These are phyloP conservation scores for Clonostachys sp. DNA, from an alignment of 2,329 filamentous ascomycete genomes.

Conservation along the genomic window DNA sequence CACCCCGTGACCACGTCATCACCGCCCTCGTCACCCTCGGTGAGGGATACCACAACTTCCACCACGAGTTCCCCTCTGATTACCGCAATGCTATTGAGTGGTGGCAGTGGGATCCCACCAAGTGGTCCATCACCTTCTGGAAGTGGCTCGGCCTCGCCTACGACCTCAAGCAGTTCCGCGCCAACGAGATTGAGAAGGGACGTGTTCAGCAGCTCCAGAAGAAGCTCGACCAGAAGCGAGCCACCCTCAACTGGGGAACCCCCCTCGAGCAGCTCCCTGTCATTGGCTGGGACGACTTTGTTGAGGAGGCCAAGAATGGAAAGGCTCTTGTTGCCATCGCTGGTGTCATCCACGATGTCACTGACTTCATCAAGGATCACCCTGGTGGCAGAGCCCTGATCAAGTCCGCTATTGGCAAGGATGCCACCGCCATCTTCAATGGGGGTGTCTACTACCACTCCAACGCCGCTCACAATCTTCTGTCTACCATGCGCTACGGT, in stretches of 20 bases:
- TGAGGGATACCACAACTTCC: conserved; percentile 93
- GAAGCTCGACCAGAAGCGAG: conserved; percentile 86
- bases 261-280: conserved; percentile 83
- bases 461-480: conserved; percentile 83
- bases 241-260: conserved; percentile 79
- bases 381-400: conserved; percentile 90
- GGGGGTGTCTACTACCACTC: conserved; percentile 87
- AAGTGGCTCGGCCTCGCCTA: conserved; percentile 81
- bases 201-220: conserved; percentile 85
- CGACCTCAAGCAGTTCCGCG: conserved; percentile 85
- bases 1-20: conserved; percentile 81
- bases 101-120: conserved; percentile 89
- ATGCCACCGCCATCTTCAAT: conserved; percentile 88
- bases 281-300: conserved; percentile 82
- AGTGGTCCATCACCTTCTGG: conserved; percentile 83
- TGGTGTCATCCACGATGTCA: conserved; percentile 82
- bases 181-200: conserved; percentile 91
- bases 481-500: conserved; percentile 84
- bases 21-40: conserved; percentile 82
- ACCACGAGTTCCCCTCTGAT: conserved; percentile 90
- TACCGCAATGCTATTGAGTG: conserved; percentile 90
- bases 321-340: conserved; percentile 74
- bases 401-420: conserved; percentile 76
- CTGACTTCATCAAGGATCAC: conserved; percentile 81
- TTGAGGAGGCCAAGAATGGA: conserved; percentile 70